These are phyloP conservation scores for Mucor mucedo DNA, from an alignment of 371 early-diverging fungal genomes.

Conservation along the genomic window DNA sequence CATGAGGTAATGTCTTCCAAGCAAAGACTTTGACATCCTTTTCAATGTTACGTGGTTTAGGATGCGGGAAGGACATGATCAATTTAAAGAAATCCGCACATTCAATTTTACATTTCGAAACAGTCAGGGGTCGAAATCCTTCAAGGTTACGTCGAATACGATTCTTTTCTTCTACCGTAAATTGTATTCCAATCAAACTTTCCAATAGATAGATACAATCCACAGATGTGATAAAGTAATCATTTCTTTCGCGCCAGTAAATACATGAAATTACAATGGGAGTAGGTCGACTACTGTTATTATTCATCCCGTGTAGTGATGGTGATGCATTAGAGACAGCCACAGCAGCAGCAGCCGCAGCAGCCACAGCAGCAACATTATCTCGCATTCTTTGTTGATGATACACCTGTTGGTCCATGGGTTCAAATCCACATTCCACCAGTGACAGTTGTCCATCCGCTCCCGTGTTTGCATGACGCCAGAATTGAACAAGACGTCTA, in stretches of 20 bases:
- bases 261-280: conserved; percentile 45
- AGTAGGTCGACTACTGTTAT: background rate
- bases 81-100: conserved; percentile 75
- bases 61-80: conserved; percentile 82
- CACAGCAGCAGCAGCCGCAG: conserved; percentile 15
- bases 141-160: conserved; percentile 83
- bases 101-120: conserved; percentile 73
- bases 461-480: conserved; percentile 34
- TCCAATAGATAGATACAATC: conserved; percentile 79
- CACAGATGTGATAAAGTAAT: conserved; percentile 81
- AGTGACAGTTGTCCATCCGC: background rate
- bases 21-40: conserved; percentile 86
- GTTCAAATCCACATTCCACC: conserved; percentile 24
- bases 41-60: conserved; percentile 86
- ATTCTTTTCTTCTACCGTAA: conserved; percentile 85
- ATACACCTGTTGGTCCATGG: conserved; percentile 21
- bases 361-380: conserved; percentile 14
- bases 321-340: background rate
- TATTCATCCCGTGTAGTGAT: background rate
- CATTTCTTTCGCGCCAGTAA: conserved; percentile 74
- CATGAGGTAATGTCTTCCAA: conserved; percentile 69
- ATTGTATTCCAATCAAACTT: conserved; percentile 68
- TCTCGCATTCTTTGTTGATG: conserved; percentile 25
- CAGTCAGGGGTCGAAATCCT: conserved; percentile 78
- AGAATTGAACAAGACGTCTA: conserved; percentile 78